phyloP scores from a whole-genome alignment of 805 yeast species.

The Schwanniomyces occidentalis region DNA sequence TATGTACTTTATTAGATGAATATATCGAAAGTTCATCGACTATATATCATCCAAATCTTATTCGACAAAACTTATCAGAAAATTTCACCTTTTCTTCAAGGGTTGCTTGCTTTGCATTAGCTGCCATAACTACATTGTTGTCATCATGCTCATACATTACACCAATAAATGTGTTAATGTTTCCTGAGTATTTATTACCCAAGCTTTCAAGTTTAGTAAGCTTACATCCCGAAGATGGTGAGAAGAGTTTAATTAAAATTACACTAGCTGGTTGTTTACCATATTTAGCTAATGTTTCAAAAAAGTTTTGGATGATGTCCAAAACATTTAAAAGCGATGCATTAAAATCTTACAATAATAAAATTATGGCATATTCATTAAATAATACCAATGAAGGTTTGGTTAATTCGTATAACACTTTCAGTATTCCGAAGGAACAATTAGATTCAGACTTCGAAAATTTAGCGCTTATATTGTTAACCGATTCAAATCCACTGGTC shows the following conservation, averaged over 20 bases:
- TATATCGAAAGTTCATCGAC: conserved; percentile 20
- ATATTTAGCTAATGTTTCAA: conserved; percentile 62
- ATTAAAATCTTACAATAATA: conserved; percentile 8
- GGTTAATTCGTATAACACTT: conserved; percentile 13
- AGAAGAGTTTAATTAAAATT: conserved; percentile 44
- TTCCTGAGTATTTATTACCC: conserved; percentile 82
- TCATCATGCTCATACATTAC: conserved; percentile 62
- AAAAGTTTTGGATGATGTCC: conserved; percentile 63
- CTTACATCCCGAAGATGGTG: conserved; percentile 13
- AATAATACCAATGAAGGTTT: conserved; percentile 25
- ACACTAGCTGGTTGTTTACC: conserved; percentile 76
- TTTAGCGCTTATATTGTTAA: conserved; percentile 62
- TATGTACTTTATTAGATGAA: conserved; percentile 73
- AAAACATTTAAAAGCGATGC: conserved; percentile 41
- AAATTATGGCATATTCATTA: conserved; percentile 7
- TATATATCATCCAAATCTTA: conserved; percentile 1
- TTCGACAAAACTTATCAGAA: background rate
- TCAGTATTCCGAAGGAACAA: conserved; percentile 37
- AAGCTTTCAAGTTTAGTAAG: conserved; percentile 41
- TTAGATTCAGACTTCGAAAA: conserved; percentile 61
- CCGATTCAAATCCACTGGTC: conserved; percentile 67
- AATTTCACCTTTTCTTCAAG: conserved; percentile 38
- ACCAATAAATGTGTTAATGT: conserved; percentile 72
- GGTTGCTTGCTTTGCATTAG: conserved; percentile 68
- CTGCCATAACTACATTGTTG: conserved; percentile 66